A percentile compares a stretch with the other conserved stretches of the same genome.
Conservation (phyloP, 768 basidiomycete genomes). For the Suillus bovinus region DNA sequence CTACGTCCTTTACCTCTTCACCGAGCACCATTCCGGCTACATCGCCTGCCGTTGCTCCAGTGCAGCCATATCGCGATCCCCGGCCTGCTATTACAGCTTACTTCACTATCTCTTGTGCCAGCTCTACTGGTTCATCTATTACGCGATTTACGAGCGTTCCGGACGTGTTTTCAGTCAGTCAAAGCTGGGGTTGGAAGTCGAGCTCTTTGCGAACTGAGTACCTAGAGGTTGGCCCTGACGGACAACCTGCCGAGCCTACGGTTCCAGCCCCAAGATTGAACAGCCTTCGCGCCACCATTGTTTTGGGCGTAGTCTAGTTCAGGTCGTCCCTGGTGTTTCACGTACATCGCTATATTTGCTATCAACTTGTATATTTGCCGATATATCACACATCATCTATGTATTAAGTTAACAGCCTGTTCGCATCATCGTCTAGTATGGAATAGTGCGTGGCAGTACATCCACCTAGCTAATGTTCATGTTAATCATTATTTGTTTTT, state of each 20-base stretch:
- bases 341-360: neutral
- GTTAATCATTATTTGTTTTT: too few relatives aligned
- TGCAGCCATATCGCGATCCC: conserved; percentile 76
- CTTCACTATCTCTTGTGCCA: conserved; percentile 82
- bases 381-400: neutral
- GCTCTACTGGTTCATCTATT: conserved; percentile 76
- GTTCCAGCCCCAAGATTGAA: conserved; percentile 41
- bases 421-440: neutral
- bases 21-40: conserved; percentile 39
- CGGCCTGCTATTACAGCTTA: conserved; percentile 72
- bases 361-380: neutral
- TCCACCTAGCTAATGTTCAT: neutral
- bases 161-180: conserved; percentile 79
- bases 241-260: conserved; percentile 31
- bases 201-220: conserved; percentile 54
- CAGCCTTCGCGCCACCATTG: conserved; percentile 77
- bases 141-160: conserved; percentile 86
- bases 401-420: neutral
- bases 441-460: neutral
- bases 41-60: conserved; percentile 48
- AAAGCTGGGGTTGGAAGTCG: conserved; percentile 95
- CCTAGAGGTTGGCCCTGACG: conserved; percentile 38
- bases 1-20: conserved; percentile 25
- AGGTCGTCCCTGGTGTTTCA: neutral
- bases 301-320: conserved; percentile 68